These are phyloP conservation scores for Apodospora peruviana DNA, from an alignment of 495 filamentous ascomycete genomes.

Conservation along the genomic window DNA sequence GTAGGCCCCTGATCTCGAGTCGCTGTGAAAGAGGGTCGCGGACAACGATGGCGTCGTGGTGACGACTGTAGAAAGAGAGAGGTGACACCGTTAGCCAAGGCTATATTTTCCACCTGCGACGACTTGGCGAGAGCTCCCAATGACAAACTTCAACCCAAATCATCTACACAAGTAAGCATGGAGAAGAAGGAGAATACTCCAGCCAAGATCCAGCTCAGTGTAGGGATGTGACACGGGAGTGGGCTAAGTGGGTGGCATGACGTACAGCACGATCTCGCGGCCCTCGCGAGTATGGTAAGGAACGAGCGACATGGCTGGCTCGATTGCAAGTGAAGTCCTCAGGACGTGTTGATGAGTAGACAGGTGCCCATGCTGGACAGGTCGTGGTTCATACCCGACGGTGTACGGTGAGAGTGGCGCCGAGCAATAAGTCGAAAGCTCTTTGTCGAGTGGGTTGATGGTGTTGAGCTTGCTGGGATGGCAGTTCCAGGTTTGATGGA, in stretches of 20 bases:
- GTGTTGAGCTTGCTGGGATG: too few species aligned
- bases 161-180: too few species aligned
- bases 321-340: background rate
- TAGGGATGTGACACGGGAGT: too few species aligned
- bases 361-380: conserved; percentile 12
- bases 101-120: too few species aligned
- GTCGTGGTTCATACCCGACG: background rate
- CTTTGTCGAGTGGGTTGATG: too few species aligned
- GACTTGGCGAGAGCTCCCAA: too few species aligned
- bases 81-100: background rate
- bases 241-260: too few species aligned
- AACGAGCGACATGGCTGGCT: conserved; percentile 52
- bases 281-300: conserved; percentile 58
- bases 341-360: background rate
- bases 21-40: conserved; percentile 81
- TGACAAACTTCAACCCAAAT: too few species aligned
- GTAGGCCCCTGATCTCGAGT: conserved; percentile 67
- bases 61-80: conserved; percentile 55
- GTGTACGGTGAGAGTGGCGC: background rate
- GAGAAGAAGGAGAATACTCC: too few species aligned
- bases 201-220: too few species aligned
- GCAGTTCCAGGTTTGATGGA: too few species aligned
- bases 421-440: too few species aligned
- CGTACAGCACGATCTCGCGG: conserved; percentile 60
- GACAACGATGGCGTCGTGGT: conserved; percentile 86